A percentile compares a stretch with the other conserved stretches of the same genome.
phyloP scores from a whole-genome alignment of 108 stramenopile genomes.

The Skeletonema costatum region DNA sequence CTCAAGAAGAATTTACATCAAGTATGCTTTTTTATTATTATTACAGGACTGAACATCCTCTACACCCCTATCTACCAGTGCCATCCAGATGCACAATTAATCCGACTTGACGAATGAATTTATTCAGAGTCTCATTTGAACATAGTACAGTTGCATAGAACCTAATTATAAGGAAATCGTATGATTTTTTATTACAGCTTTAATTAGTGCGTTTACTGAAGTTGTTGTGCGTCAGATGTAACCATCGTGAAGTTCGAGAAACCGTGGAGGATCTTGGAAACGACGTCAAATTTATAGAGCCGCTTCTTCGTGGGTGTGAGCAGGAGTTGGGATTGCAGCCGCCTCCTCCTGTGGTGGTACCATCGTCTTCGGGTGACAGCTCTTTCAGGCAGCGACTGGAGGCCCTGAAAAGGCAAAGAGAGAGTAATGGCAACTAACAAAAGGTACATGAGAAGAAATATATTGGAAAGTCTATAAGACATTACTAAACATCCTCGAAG shows the following conservation, averaged over 20 bases:
- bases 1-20: background rate
- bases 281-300: constrained; percentile 8
- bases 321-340: constrained; percentile 14
- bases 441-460: too few species aligned
- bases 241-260: constrained; percentile 19
- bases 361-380: constrained; percentile 23
- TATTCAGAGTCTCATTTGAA: background rate
- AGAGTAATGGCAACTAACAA: background rate
- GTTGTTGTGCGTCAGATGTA: constrained; percentile 32
- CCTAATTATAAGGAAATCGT: background rate
- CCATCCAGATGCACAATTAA: background rate
- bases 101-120: background rate
- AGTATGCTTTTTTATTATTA: background rate
- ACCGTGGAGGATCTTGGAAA: constrained; percentile 12
- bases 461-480: too few species aligned
- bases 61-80: background rate
- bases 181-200: background rate
- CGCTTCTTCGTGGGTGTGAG: constrained; percentile 20
- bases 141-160: background rate
- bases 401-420: background rate
- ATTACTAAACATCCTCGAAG: constrained; percentile 15
- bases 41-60: background rate
- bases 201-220: too few species aligned
- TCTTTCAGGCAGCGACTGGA: constrained; percentile 4
- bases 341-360: background rate